These are phyloP conservation scores for Solanum neorickii DNA, from an alignment of 257 asterid species.

Conservation along the genomic window DNA sequence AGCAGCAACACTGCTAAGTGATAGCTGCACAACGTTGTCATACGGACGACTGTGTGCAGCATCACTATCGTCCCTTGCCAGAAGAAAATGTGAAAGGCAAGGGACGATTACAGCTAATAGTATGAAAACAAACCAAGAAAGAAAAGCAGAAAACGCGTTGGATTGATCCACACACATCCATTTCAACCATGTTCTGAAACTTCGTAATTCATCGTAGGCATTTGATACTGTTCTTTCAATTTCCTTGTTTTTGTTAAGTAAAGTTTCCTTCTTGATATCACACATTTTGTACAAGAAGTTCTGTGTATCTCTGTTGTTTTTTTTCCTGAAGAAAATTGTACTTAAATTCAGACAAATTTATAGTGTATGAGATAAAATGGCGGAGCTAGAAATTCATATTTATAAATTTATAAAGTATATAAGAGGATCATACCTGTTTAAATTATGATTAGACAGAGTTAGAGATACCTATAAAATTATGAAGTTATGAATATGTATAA, in stretches of 20 bases:
- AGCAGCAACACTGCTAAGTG: conserved; percentile 8
- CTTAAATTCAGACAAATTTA: not conserved
- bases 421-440: not conserved
- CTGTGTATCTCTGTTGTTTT: not conserved
- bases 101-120: conserved; percentile 2
- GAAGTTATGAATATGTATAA: not conserved
- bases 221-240: not conserved
- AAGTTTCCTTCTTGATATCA: not conserved
- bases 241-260: not conserved
- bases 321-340: not conserved
- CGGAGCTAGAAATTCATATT: not conserved
- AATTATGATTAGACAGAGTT: not conserved
- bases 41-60: not conserved
- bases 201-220: conserved; percentile 3
- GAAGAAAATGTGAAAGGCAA: not conserved
- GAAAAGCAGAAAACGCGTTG: not conserved
- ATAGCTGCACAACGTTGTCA: conserved; percentile 4
- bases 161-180: conserved; percentile 16
- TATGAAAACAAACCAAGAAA: conserved; percentile 9
- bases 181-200: conserved; percentile 3
- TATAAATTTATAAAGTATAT: not conserved
- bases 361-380: not conserved
- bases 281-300: not conserved
- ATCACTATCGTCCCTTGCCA: conserved; percentile 1
- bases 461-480: not conserved